phyloP scores from a whole-genome alignment of 73 alveolate genomes.

The Uronychia setigera region DNA sequence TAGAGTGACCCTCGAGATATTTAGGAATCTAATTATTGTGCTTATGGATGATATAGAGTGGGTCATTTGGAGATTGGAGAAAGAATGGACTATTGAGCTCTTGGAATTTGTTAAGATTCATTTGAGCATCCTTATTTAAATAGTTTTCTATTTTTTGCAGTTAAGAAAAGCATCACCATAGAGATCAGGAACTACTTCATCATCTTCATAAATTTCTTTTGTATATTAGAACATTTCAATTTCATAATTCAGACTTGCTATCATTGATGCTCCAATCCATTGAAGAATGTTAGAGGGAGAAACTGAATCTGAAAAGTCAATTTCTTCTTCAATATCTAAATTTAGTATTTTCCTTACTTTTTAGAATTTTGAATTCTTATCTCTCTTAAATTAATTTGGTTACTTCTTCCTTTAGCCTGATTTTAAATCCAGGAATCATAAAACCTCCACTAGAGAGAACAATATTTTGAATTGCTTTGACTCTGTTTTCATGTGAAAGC shows the following conservation, averaged over 20 bases:
- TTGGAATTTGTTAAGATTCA: too few relatives aligned
- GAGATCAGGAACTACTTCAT: not conserved
- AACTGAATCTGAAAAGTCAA: not conserved
- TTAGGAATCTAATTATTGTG: too few relatives aligned
- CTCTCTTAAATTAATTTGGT: not conserved
- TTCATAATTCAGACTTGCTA: conserved; percentile 1
- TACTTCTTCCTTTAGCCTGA: not conserved
- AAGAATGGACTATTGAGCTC: too few relatives aligned
- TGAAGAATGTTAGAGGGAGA: not conserved
- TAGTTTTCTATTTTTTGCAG: not conserved
- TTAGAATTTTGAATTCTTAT: not conserved
- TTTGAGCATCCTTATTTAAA: too few relatives aligned
- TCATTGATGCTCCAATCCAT: not conserved
- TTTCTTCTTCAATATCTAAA: not conserved
- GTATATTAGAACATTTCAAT: not conserved
- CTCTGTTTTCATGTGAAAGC: conserved; percentile 1
- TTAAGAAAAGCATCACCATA: not conserved
- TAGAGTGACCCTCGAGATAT: too few relatives aligned
- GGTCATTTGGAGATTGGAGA: too few relatives aligned
- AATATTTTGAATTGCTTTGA: not conserved
- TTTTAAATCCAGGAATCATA: conserved; percentile 11
- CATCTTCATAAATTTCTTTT: not conserved
- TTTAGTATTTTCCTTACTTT: not conserved
- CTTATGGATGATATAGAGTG: too few relatives aligned
- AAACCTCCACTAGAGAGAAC: conserved; percentile 1